A percentile compares a stretch with the other conserved stretches of the same genome.
These are phyloP conservation scores for Cladosporium sp. DNA, from an alignment of 2,329 filamentous ascomycete species.

Conservation along the genomic window DNA sequence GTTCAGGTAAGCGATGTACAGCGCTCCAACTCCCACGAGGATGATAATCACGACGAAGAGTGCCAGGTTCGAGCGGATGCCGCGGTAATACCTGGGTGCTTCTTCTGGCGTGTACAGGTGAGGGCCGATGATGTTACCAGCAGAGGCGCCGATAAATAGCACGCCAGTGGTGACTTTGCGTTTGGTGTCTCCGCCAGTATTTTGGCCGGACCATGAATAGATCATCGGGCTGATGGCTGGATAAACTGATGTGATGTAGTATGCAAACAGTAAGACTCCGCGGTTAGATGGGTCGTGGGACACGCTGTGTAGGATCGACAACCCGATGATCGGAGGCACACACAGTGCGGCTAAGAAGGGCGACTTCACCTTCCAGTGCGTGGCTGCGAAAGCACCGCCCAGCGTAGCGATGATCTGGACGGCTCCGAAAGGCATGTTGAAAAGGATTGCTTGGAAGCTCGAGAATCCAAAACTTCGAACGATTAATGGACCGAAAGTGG, in stretches of 20 bases:
- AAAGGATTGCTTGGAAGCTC: constrained; percentile 57
- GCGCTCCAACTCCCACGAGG: constrained; percentile 47
- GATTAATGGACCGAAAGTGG: constrained; percentile 60
- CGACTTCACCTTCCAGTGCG: constrained; percentile 56
- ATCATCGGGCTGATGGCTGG: constrained; percentile 62
- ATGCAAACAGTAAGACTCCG: constrained; percentile 56
- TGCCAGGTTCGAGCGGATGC: constrained; percentile 60
- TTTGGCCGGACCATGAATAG: constrained; percentile 60
- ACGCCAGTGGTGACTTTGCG: constrained; percentile 65
- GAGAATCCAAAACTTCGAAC: constrained; percentile 59
- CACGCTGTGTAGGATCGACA: constrained; percentile 54
- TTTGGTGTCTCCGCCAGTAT: constrained; percentile 69
- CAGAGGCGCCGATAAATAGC: constrained; percentile 60
- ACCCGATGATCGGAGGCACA: constrained; percentile 58
- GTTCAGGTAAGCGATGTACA: constrained; percentile 57
- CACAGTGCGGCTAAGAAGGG: constrained; percentile 56
- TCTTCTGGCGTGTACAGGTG: constrained; percentile 64
- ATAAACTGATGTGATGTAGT: constrained; percentile 62
- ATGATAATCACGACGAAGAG: constrained; percentile 62
- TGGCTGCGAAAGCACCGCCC: constrained; percentile 58
- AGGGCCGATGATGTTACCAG: constrained; percentile 64
- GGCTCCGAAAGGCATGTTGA: constrained; percentile 62
- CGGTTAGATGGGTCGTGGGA: constrained; percentile 49
- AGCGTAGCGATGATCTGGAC: constrained; percentile 62
- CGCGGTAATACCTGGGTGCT: constrained; percentile 58